Percentiles rank a stretch among this genome's conserved stretches.
These are phyloP conservation scores for Caryopteris hybrid DNA, from an alignment of 305 asterid species.

Conservation along the genomic window DNA sequence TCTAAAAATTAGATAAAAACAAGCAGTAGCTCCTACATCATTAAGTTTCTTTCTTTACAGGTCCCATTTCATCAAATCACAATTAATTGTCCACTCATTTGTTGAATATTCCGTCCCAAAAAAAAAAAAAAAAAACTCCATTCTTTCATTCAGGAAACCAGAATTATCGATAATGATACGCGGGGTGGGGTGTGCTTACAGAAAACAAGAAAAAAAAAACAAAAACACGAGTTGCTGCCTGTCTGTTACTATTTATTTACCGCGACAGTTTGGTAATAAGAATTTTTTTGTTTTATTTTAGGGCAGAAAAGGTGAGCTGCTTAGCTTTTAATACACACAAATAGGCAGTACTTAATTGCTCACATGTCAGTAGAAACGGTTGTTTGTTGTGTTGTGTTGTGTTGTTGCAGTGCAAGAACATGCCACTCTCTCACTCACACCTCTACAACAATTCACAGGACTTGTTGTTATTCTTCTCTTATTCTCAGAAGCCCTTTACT, in stretches of 20 bases:
- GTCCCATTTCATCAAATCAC: background rate
- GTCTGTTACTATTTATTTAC: conserved; percentile 4
- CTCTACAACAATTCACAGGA: conserved; percentile 9
- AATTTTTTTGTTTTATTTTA: background rate
- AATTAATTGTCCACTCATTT: background rate
- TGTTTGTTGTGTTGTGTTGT: conserved; percentile 21
- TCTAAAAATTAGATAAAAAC: too few relatives aligned
- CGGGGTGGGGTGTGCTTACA: background rate
- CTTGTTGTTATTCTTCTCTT: background rate
- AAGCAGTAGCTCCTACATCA: too few relatives aligned
- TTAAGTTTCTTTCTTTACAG: too few relatives aligned
- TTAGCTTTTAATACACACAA: conserved; percentile 25
- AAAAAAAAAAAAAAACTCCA: background rate
- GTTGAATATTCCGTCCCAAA: background rate
- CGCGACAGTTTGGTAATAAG: background rate
- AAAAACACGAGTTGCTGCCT: background rate
- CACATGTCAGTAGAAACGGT: conserved; percentile 35
- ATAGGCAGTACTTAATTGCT: conserved; percentile 17
- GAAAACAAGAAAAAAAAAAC: background rate
- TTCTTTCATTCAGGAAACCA: background rate
- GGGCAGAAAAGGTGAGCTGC: conserved; percentile 17
- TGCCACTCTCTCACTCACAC: conserved; percentile 27
- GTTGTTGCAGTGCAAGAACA: conserved; percentile 26
- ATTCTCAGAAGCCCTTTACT: conserved; percentile 20
- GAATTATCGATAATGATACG: background rate